Percentiles rank a stretch among this genome's conserved stretches.
Evolutionary conservation across 2,329 filamentous ascomycete species (phyloP).

Genomic region (Grosmannia penicillata): DNA sequence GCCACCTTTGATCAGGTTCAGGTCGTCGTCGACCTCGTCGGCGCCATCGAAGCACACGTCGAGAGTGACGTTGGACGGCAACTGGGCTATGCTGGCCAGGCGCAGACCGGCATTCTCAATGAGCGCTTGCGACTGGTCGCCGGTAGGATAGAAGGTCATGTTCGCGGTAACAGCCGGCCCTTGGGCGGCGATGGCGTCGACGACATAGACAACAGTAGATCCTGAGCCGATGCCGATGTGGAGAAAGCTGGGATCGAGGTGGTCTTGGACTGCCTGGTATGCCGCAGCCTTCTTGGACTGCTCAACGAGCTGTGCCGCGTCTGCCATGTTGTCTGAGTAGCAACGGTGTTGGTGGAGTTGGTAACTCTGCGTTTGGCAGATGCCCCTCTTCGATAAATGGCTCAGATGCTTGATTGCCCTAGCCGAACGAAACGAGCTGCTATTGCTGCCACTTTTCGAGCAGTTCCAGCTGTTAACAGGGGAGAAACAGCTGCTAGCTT

Average conservation of each 20-base stretch:
- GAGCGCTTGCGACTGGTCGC: conserved; percentile 77
- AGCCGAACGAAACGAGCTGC: no score
- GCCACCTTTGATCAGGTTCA: conserved; percentile 96
- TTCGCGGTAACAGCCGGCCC: conserved; percentile 34
- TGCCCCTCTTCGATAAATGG: neutral
- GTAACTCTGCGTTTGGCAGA: neutral
- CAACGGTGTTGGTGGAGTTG: neutral
- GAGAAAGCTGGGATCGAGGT: conserved; percentile 47
- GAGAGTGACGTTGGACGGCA: conserved; percentile 44
- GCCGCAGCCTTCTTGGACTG: conserved; percentile 63
- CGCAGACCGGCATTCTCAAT: conserved; percentile 67
- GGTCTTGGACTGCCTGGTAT: conserved; percentile 56
- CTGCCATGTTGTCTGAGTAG: neutral
- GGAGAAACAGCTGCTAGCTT: no score
- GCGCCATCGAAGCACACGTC: conserved; percentile 94
- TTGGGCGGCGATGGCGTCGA: conserved; percentile 60
- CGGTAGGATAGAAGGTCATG: conserved; percentile 85
- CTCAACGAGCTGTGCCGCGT: conserved; percentile 36
- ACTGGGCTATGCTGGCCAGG: conserved; percentile 62
- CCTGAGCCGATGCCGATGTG: conserved; percentile 71
- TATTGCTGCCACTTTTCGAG: no score
- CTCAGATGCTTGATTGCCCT: neutral
- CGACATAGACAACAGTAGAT: conserved; percentile 71
- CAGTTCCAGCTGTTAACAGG: no score
- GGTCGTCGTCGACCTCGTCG: conserved; percentile 85